These are phyloP conservation scores for Arthroderma uncinatum DNA, from an alignment of 2,329 filamentous ascomycete genomes.

Conservation along the genomic window DNA sequence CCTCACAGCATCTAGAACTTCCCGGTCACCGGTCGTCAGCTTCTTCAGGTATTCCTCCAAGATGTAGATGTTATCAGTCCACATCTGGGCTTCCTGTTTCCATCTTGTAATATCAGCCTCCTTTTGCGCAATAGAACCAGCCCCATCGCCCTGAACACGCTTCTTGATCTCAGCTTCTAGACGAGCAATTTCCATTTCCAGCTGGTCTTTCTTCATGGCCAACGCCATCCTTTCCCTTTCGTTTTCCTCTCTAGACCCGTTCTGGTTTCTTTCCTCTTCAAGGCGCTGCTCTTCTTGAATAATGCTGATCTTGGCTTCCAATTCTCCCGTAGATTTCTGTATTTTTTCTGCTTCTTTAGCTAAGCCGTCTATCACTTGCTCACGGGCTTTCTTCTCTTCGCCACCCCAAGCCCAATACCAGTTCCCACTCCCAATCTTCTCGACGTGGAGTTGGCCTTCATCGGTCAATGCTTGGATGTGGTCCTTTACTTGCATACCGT, in stretches of 20 bases:
- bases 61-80: conserved; percentile 37
- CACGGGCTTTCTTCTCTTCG: conserved; percentile 38
- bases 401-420: conserved; percentile 61
- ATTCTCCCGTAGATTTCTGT: conserved; percentile 13
- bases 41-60: conserved; percentile 32
- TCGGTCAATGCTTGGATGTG: conserved; percentile 52
- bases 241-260: conserved; percentile 13
- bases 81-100: conserved; percentile 25
- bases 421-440: conserved; percentile 60
- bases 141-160: conserved; percentile 14
- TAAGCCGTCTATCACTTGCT: conserved; percentile 23
- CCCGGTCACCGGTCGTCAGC: conserved; percentile 34
- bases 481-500: conserved; percentile 56
- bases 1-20: conserved; percentile 34
- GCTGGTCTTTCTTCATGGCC: conserved; percentile 6
- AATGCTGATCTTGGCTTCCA: conserved; percentile 16
- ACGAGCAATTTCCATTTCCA: conserved; percentile 8
- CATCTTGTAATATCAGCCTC: conserved; percentile 26
- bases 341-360: conserved; percentile 26
- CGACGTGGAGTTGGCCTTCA: conserved; percentile 51
- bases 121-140: conserved; percentile 22
- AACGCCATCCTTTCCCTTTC: conserved; percentile 11
- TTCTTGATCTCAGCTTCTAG: conserved; percentile 21
- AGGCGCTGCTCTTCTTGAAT: conserved; percentile 13
- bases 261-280: conserved; percentile 9